phyloP scores from a whole-genome alignment of 257 asterid species.

The Solanum chilense region DNA sequence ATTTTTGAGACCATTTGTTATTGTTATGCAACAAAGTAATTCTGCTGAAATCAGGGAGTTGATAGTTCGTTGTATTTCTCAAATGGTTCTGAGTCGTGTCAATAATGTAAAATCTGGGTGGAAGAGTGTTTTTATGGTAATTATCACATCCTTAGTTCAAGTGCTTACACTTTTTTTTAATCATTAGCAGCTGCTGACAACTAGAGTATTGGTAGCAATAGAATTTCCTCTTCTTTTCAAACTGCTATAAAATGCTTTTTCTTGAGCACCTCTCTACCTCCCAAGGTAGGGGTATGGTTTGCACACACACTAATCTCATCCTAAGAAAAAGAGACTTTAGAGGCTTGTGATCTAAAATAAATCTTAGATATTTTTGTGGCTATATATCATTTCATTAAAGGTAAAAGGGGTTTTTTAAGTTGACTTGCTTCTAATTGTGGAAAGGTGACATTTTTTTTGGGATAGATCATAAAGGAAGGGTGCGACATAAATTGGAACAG shows the following conservation, averaged over 20 bases:
- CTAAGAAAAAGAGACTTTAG: not conserved
- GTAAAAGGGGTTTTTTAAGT: not conserved
- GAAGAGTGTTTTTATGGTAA: conserved; percentile 99
- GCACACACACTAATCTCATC: not conserved
- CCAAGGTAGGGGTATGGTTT: not conserved
- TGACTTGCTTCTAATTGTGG: not conserved
- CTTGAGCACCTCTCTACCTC: not conserved
- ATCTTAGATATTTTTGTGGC: not conserved
- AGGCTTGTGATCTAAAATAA: not conserved
- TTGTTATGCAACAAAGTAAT: conserved; percentile 89
- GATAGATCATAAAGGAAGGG: not conserved
- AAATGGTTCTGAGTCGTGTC: conserved; percentile 98
- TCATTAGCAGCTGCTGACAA: not conserved
- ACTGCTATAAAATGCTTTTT: not conserved
- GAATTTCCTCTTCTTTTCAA: not conserved
- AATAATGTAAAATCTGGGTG: conserved; percentile 93
- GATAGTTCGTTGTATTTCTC: conserved; percentile 94
- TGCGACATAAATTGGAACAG: not conserved
- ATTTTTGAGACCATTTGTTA: conserved; percentile 86
- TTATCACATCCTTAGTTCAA: not conserved
- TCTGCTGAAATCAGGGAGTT: conserved; percentile 93
- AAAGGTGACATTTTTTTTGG: not conserved
- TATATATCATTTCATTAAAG: not conserved
- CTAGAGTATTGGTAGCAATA: not conserved
- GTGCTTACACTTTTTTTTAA: not conserved